A percentile compares a stretch with the other conserved stretches of the same genome.
Evolutionary conservation across 2,329 filamentous ascomycete genomes (phyloP).

Genomic region (Aureobasidium sp.): DNA sequence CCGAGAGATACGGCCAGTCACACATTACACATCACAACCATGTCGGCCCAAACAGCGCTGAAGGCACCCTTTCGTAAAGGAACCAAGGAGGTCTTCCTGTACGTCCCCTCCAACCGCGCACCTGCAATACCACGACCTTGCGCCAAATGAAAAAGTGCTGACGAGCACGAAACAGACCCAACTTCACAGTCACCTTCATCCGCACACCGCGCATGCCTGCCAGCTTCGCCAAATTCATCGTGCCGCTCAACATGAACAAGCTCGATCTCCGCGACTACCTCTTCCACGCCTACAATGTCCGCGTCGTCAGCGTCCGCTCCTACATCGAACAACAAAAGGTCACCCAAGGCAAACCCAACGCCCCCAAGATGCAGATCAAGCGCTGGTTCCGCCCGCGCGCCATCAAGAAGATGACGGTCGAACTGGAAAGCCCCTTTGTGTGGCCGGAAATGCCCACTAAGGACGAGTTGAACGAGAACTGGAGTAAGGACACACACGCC

Average conservation of each 20-base stretch:
- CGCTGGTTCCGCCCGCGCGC: constrained; percentile 61
- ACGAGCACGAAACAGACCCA: constrained; percentile 52
- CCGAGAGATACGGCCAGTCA: neutral
- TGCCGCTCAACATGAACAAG: constrained; percentile 90
- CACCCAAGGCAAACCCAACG: constrained; percentile 42
- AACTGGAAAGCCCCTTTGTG: constrained; percentile 79
- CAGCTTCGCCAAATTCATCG: constrained; percentile 80
- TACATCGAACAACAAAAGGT: constrained; percentile 66
- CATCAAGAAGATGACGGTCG: constrained; percentile 90
- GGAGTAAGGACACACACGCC: constrained; percentile 25
- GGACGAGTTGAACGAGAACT: constrained; percentile 46
- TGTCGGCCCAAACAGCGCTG: neutral
- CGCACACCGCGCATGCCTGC: constrained; percentile 66
- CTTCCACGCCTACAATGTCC: constrained; percentile 73
- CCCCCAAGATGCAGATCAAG: constrained; percentile 35
- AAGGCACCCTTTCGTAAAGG: constrained; percentile 27
- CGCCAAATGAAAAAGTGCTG: constrained; percentile 1
- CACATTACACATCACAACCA: constrained; percentile 1
- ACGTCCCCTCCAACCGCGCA: constrained; percentile 14
- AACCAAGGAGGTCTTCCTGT: constrained; percentile 32
- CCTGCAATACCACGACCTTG: neutral
- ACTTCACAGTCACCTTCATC: constrained; percentile 72
- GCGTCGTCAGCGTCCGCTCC: constrained; percentile 66
- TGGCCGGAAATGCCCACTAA: constrained; percentile 69
- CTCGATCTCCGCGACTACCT: constrained; percentile 95